phyloP scores from a whole-genome alignment of 75 land plant genomes.

The Gnetum montanum region DNA sequence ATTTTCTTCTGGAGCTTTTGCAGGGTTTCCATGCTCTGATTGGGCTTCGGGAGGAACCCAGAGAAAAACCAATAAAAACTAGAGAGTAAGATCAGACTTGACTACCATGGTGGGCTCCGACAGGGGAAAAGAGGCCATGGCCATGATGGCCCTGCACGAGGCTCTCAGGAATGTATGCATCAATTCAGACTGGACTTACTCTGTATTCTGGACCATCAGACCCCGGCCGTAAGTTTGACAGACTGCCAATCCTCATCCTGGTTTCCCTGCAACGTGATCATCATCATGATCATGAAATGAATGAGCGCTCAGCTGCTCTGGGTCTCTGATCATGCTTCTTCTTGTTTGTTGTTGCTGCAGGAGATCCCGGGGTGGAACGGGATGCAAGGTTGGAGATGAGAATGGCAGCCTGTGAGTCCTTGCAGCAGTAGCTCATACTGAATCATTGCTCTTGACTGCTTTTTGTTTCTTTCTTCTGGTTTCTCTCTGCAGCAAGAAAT shows the following conservation, averaged over 20 bases:
- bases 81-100: too few relatives aligned
- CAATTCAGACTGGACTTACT: constrained; percentile 87
- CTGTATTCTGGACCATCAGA: constrained; percentile 97
- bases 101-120: constrained; percentile 82
- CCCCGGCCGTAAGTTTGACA: constrained; percentile 67
- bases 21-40: too few relatives aligned
- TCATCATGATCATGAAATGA: too few relatives aligned
- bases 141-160: constrained; percentile 95
- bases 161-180: constrained; percentile 82
- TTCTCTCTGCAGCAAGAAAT: too few relatives aligned
- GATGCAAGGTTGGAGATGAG: constrained; percentile 85
- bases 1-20: too few relatives aligned
- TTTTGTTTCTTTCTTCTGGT: neutral
- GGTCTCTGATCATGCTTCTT: neutral
- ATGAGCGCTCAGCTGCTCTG: too few relatives aligned
- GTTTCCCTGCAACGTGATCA: too few relatives aligned
- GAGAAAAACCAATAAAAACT: too few relatives aligned
- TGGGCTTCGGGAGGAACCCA: too few relatives aligned
- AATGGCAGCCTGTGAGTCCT: constrained; percentile 90
- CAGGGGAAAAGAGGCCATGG: constrained; percentile 69
- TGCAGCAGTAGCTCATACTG: neutral
- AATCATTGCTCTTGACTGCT: neutral
- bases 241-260: neutral
- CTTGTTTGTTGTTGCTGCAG: constrained; percentile 23
- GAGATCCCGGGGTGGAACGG: constrained; percentile 75